A percentile compares a stretch with the other conserved stretches of the same genome.
Evolutionary conservation across 2,329 filamentous ascomycete species (phyloP).

Genomic region (Sporothrix inflata): DNA sequence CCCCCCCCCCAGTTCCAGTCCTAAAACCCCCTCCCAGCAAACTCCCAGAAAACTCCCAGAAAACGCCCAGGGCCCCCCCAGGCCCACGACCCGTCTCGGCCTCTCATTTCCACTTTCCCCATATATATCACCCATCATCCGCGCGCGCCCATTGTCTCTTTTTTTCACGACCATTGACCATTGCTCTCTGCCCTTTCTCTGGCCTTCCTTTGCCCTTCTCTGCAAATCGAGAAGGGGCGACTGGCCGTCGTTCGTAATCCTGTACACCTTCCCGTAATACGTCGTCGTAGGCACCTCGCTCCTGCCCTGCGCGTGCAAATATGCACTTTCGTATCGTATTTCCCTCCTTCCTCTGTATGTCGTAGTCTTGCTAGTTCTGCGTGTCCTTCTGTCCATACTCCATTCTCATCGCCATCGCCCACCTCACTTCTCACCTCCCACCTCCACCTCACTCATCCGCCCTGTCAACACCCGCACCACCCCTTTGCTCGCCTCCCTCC

Average conservation of each 20-base stretch:
- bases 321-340: neutral
- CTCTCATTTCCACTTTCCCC: slow-evolving; percentile 32
- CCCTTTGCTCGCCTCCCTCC: slow-evolving; percentile 5
- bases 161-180: neutral
- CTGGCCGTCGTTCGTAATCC: neutral
- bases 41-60: slow-evolving; percentile 1
- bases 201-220: neutral
- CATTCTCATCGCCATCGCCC: neutral
- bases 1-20: slow-evolving; percentile 22
- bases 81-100: slow-evolving; percentile 30
- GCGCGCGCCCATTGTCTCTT: slow-evolving; percentile 19
- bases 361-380: neutral
- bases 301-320: slow-evolving; percentile 1
- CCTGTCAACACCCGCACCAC: neutral
- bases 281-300: neutral
- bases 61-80: slow-evolving; percentile 19
- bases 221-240: slow-evolving; percentile 5
- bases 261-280: neutral
- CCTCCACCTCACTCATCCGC: neutral
- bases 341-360: neutral
- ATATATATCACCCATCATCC: slow-evolving; percentile 29
- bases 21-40: slow-evolving; percentile 15
- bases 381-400: neutral
- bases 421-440: neutral
- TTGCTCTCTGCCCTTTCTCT: neutral